Percentiles rank a stretch among this genome's conserved stretches.
These are phyloP conservation scores for Carex myosuroides DNA, from an alignment of 176 grass and related monocot species.

Conservation along the genomic window DNA sequence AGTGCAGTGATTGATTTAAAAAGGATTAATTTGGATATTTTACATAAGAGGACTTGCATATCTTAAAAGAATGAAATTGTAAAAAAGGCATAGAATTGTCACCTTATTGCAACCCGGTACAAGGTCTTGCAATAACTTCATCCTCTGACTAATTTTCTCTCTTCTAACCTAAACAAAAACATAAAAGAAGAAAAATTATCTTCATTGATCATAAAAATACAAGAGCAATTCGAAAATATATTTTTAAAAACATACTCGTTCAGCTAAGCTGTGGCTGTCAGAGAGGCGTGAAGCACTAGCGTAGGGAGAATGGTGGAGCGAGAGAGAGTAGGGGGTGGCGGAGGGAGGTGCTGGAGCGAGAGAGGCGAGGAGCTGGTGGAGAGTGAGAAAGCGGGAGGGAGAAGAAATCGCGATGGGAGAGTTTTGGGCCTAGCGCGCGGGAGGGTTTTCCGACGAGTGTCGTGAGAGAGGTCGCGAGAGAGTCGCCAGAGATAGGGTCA, in stretches of 20 bases:
- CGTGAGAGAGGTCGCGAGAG: too few species aligned
- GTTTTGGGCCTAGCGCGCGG: too few species aligned
- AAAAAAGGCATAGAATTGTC: not conserved
- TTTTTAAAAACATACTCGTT: slow-evolving; percentile 59
- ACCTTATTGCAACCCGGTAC: slow-evolving; percentile 99
- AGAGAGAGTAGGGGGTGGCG: too few species aligned
- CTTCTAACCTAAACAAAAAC: slow-evolving; percentile 66
- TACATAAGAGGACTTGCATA: not conserved
- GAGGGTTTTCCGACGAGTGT: too few species aligned
- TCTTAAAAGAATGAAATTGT: not conserved
- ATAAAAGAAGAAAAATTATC: not conserved
- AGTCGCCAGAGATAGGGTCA: too few species aligned
- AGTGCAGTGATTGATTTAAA: not conserved
- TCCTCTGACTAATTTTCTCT: slow-evolving; percentile 96
- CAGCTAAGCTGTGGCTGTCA: slow-evolving; percentile 94
- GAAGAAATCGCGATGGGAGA: too few species aligned
- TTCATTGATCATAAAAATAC: slow-evolving; percentile 7
- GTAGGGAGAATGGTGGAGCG: too few species aligned
- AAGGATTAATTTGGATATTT: not conserved
- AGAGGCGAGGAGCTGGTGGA: too few species aligned
- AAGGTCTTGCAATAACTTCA: slow-evolving; percentile 99
- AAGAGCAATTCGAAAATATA: slow-evolving; percentile 1
- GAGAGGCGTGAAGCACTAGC: too few species aligned
- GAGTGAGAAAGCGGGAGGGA: too few species aligned
- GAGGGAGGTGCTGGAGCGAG: too few species aligned